These are phyloP conservation scores for Nowakowskiella sp. DNA, from an alignment of 192 early-diverging fungal species.

Conservation along the genomic window DNA sequence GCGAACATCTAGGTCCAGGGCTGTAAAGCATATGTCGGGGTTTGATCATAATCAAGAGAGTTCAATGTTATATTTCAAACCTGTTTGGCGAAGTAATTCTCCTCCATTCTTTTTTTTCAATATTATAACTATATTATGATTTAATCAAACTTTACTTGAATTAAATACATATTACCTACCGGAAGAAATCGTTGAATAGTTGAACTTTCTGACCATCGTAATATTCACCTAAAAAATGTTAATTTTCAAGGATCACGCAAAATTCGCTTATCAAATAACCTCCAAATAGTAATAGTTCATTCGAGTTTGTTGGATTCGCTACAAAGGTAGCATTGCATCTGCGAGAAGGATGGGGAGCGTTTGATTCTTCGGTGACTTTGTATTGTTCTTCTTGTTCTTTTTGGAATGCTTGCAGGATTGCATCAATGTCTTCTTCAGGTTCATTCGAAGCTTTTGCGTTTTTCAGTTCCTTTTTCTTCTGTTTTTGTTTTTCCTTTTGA, in stretches of 20 bases:
- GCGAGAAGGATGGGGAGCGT: constrained; percentile 28
- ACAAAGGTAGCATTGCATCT: constrained; percentile 53
- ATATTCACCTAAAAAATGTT: constrained; percentile 59
- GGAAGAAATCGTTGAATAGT: constrained; percentile 62
- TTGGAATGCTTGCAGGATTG: constrained; percentile 41
- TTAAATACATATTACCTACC: constrained; percentile 5
- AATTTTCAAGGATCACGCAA: neutral
- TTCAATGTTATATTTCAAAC: too few relatives aligned
- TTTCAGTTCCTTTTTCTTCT: constrained; percentile 35
- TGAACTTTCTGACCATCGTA: constrained; percentile 51
- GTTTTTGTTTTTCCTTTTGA: constrained; percentile 15
- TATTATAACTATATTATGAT: constrained; percentile 36
- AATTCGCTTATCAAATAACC: constrained; percentile 5
- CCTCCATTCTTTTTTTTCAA: constrained; percentile 66
- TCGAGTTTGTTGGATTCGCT: constrained; percentile 49
- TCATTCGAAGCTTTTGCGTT: constrained; percentile 27
- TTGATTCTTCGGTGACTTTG: constrained; percentile 47
- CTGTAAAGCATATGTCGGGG: too few relatives aligned
- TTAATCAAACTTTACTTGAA: neutral
- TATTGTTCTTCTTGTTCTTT: constrained; percentile 37
- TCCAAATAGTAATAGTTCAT: constrained; percentile 59
- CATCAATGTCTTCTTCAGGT: constrained; percentile 61
- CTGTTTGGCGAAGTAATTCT: constrained; percentile 51
- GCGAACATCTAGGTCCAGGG: constrained; percentile 61
- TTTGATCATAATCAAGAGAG: too few relatives aligned